Evolutionary conservation across 2,329 filamentous ascomycete species (phyloP), one percentile per base, ranked within the genome.

Genomic region (Botrytis paeoniae): DNA sequence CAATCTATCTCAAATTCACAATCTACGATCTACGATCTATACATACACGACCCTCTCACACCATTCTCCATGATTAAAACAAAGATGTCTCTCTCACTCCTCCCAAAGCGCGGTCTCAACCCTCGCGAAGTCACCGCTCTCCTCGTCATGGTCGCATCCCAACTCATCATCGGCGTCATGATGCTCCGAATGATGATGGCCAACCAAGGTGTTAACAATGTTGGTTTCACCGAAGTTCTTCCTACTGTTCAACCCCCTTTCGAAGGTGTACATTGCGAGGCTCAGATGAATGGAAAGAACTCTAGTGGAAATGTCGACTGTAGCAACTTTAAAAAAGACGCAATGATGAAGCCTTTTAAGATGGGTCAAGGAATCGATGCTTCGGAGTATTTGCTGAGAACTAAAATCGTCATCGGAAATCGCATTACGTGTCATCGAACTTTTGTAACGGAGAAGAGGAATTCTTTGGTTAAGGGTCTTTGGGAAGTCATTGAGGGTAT

Each of bases 201-300:
- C 3, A n/a, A n/a, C 7, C 6, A 37, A 1, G 10, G 6, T 16
- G 7, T 10, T 0, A 29, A 2, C 12, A n/a, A 6, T 3, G 22
- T 57, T 2, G 37, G 25, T 0, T 4, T 69, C 3, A 5, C 37
- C 1, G 18, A 32, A 25, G 5, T 25, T 8, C 18, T 41, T 10
- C 2, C n/a, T 2, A 12, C 12, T 0, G 2, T 43, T 2, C 10
- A 32, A 12, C 1, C 5, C 0, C n/a, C 35, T 0, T 41, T 57
- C 29, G 9, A 2, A 3, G 16, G 9, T 4, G 51, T 16, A 18
- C 25, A n/a, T 5, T 25, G 2, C 20, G 9, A 37, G 1, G 9
- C n/a, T 16, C 29, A 12, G 18, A 57, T 41, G 25, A n/a, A 54
- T 0, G 41, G 41, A 2, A 43, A 18, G 7, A 25, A 20, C 32